These are phyloP conservation scores for Penicillium decumbens DNA, from an alignment of 2,329 filamentous ascomycete species.

Conservation along the genomic window DNA sequence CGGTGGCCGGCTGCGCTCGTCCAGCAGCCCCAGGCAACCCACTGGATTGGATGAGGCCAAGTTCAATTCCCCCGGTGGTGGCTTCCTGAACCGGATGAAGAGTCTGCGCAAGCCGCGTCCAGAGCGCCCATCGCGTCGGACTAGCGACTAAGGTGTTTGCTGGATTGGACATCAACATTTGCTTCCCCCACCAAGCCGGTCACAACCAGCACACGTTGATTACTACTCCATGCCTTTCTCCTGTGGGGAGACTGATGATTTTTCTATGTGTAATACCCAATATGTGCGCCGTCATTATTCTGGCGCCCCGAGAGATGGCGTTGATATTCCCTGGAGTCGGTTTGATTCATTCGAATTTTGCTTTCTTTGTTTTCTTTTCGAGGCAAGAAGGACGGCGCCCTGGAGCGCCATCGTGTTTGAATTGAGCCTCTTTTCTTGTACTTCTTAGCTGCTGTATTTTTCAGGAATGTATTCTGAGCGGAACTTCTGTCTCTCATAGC, in stretches of 20 bases:
- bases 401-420: neutral
- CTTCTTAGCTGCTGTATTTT: neutral
- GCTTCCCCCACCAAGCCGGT: neutral
- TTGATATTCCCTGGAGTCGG: conserved; percentile 15
- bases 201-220: neutral
- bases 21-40: conserved; percentile 56
- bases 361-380: conserved; percentile 2
- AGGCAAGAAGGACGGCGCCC: conserved; percentile 1
- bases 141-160: conserved; percentile 22
- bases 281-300: conserved; percentile 15
- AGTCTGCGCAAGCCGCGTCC: conserved; percentile 60
- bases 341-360: conserved; percentile 9
- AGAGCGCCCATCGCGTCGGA: conserved; percentile 41
- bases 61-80: conserved; percentile 49
- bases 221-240: conserved; percentile 5
- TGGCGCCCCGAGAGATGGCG: conserved; percentile 19
- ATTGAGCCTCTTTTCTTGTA: conserved; percentile 2
- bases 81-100: conserved; percentile 74
- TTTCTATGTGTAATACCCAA: conserved; percentile 24
- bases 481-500: neutral
- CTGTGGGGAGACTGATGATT: conserved; percentile 17
- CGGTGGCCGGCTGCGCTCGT: conserved; percentile 42
- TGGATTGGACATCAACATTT: neutral
- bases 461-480: neutral
- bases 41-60: conserved; percentile 47